Evolutionary conservation across 2,329 filamentous ascomycete genomes (phyloP).

Genomic region (Penicillium oxalicum): DNA sequence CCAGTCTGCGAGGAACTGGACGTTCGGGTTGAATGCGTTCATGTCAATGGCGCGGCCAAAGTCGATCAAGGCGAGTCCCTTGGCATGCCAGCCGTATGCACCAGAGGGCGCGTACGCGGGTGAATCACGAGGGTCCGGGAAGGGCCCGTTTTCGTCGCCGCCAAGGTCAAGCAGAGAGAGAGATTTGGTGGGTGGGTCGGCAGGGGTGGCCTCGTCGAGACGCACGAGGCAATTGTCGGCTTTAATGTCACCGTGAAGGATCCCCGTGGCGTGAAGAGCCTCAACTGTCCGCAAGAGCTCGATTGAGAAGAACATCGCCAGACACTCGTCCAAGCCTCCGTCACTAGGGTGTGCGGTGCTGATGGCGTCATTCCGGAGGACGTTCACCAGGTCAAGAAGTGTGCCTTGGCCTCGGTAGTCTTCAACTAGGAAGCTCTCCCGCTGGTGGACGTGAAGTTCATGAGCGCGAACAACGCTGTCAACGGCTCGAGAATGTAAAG

Average conservation of each 20-base stretch:
- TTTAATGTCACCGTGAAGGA: constrained; percentile 92
- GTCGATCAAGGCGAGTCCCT: constrained; percentile 84
- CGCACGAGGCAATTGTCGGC: constrained; percentile 91
- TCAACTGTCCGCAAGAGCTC: constrained; percentile 89
- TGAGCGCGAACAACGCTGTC: constrained; percentile 77
- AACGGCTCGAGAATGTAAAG: constrained; percentile 59
- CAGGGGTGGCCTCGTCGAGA: constrained; percentile 51
- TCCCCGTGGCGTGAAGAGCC: constrained; percentile 68
- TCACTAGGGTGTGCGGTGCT: constrained; percentile 44
- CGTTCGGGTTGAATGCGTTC: constrained; percentile 68
- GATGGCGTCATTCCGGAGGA: constrained; percentile 61
- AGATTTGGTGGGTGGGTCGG: constrained; percentile 16
- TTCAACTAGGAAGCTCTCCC: constrained; percentile 84
- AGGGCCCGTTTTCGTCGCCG: constrained; percentile 7
- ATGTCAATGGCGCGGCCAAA: constrained; percentile 95
- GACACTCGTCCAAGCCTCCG: constrained; percentile 77
- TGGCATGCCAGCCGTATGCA: constrained; percentile 67
- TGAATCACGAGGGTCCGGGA: constrained; percentile 24
- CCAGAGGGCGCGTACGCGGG: constrained; percentile 67
- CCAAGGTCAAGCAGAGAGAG: constrained; percentile 27
- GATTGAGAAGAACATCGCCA: constrained; percentile 93
- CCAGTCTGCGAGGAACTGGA: constrained; percentile 94
- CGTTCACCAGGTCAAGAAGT: constrained; percentile 88
- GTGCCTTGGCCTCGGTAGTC: constrained; percentile 87
- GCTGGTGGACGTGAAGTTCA: constrained; percentile 84